Evolutionary conservation across 441 rosid species (phyloP).

Genomic region (Isatis lusitanica): DNA sequence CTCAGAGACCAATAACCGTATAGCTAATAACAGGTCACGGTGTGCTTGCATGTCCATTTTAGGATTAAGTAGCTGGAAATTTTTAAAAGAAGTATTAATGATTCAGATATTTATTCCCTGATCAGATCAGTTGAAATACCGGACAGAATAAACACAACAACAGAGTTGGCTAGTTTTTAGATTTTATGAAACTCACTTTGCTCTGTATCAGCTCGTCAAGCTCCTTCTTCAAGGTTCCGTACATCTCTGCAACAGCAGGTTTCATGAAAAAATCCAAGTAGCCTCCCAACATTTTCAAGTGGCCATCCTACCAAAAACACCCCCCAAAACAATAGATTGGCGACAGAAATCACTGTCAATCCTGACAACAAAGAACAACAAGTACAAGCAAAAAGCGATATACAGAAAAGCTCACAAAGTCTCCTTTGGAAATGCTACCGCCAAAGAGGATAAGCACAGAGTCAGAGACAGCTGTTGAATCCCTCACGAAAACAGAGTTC

Average conservation of each 20-base stretch:
- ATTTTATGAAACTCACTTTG: slow-evolving; percentile 58
- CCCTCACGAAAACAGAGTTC: slow-evolving; percentile 83
- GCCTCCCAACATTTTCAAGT: slow-evolving; percentile 94
- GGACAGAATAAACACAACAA: slow-evolving; percentile 2
- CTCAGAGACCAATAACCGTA: slow-evolving; percentile 59
- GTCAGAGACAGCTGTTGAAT: slow-evolving; percentile 93
- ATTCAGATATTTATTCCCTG: slow-evolving; percentile 5
- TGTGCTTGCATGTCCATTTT: slow-evolving; percentile 54
- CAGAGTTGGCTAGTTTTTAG: slow-evolving; percentile 20
- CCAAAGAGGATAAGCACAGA: slow-evolving; percentile 87
- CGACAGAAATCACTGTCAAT: not conserved
- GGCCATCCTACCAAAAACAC: slow-evolving; percentile 65
- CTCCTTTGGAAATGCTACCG: slow-evolving; percentile 72
- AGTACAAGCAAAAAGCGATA: slow-evolving; percentile 1
- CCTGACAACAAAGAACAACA: not conserved
- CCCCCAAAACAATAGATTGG: slow-evolving; percentile 15
- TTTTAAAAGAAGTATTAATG: not conserved
- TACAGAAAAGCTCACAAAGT: slow-evolving; percentile 45
- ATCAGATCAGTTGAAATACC: slow-evolving; percentile 10
- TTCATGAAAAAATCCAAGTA: slow-evolving; percentile 87
- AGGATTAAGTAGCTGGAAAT: slow-evolving; percentile 71
- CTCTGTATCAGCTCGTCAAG: slow-evolving; percentile 78
- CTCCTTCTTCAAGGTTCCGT: slow-evolving; percentile 67
- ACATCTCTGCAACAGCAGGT: slow-evolving; percentile 67
- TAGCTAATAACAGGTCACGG: slow-evolving; percentile 66